Evolutionary conservation across 495 filamentous ascomycete genomes (phyloP), one percentile per base, ranked within the genome.

Genomic region (Hyaloscypha hepaticicola): DNA sequence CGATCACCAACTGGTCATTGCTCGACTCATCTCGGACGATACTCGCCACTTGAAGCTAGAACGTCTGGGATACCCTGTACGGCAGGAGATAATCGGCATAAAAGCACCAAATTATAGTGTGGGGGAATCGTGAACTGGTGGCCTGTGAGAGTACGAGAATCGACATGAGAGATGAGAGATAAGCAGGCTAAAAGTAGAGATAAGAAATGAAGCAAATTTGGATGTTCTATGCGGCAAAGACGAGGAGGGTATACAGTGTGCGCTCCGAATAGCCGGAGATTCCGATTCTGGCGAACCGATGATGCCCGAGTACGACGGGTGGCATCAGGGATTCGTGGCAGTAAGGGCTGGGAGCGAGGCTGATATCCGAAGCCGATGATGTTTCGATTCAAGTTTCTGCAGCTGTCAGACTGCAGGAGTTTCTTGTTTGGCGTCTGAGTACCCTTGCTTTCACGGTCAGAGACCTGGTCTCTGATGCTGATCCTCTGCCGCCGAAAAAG

Each of bases 161-260:
- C 38, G 38, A 45, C 8, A 26, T n/a, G n/a, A n/a, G n/a, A n/a
- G n/a, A n/a, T 16, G 38, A 3, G 38, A 45, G 38, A 45, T 45
- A 45, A 45, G 38, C 11, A 16, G 38, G 38, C 4, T 14, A 60
- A 31, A 31, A 34, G 11, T 2, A 21, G 55, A 57, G 29, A 57
- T 57, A 57, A 12, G 55, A 57, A 57, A 57, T 31, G 14, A 57
- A 31, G 9, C n/a, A 57, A 34, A 58, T 16, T 33, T 24, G 19
- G 56, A 58, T 58, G 14, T 58, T 58, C 33, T 58, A 53, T 53
- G 50, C 50, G 25, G 50, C 50, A 9, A 4, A 28, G 7, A 53
- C n/a, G 22, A 28, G 7, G 21, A 28, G 11, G 1, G 50, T 0
- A 28, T 8, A 28, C 4, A 9, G 38, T 19, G 11, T 19, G 12